Percentiles rank a stretch among this genome's conserved stretches.
Evolutionary conservation across 306 rosid species (phyloP).

Genomic region (Castanea crenata): DNA sequence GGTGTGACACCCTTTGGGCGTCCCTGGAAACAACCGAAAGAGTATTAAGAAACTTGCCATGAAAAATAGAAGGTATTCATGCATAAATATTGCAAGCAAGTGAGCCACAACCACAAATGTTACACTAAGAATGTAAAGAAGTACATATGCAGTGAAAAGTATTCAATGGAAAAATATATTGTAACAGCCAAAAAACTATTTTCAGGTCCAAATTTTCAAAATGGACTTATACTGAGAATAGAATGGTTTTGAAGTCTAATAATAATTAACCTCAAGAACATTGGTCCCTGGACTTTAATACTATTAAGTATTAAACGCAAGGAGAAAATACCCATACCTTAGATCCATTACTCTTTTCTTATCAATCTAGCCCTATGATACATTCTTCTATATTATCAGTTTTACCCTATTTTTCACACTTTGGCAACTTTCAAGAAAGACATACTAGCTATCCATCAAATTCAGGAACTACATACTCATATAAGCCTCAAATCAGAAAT

Average conservation of each 20-base stretch:
- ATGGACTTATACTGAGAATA: neutral
- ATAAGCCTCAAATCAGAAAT: no score
- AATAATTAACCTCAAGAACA: neutral
- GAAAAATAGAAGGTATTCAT: no score
- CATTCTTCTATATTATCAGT: neutral
- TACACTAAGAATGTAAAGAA: no score
- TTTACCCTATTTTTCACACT: no score
- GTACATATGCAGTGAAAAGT: no score
- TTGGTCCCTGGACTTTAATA: neutral
- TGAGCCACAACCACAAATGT: neutral
- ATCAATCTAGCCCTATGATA: neutral
- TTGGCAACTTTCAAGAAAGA: no score
- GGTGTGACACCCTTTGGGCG: constrained; percentile 99
- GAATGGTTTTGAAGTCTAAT: neutral
- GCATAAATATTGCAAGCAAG: no score
- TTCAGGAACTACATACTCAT: no score
- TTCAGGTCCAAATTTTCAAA: neutral
- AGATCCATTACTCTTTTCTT: neutral
- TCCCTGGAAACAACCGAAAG: constrained; percentile 56
- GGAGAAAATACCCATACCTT: neutral
- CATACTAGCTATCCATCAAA: no score
- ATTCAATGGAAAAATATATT: no score
- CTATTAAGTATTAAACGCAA: neutral
- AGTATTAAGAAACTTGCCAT: neutral
- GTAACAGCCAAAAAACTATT: no score